Evolutionary conservation across 2,329 filamentous ascomycete species (phyloP), one percentile per base, ranked within the genome.

Genomic region (Fusarium sp.): DNA sequence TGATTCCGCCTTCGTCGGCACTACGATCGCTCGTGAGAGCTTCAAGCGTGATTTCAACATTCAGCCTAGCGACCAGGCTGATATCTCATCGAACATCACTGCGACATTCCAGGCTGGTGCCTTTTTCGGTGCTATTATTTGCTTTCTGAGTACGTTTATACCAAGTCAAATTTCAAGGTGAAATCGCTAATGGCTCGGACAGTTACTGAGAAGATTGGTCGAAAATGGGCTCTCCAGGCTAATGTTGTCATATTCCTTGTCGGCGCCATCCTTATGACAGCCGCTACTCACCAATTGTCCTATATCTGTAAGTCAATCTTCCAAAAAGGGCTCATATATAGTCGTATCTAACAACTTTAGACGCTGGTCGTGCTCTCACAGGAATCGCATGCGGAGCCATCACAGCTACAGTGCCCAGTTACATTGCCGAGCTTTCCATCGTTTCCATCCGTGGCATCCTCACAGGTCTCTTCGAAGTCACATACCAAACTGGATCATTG

Each of bases 391-490:
- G 87, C 46, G 87, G 86, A n/a, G 76, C 86, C 42, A 82, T 88
- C 73, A 85, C 83, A 11, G 87, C 86, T 73, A 86, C 85, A 8
- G 86, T 90, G 4, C 89, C 88, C 5, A 84, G 88, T 34, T 91
- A 91, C 74, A 88, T 90, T 61, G 86, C 88, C 12, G 89, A 91
- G 74, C 84, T 87, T 56, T 87, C 88, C 1, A 83, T 87, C 69
- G 83, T 88, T 1, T 84, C 84, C 4, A 88, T 85, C 55, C 84
- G 89, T 71, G 88, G 88, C 70, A 80, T 87, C 26, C 83, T 88
- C 5, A 86, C 86, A 9, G 86, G 86, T 16, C 75, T 87, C 28
- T 86, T 82, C 69, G 81, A 83, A 63, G 79, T 88, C 11, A 83
- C 85, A 1, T 87, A 87, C 64, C 86, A 88, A 65, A 83, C 85